phyloP scores from a whole-genome alignment of 1,139 yeast genomes.

The Candida buenavistaensis region DNA sequence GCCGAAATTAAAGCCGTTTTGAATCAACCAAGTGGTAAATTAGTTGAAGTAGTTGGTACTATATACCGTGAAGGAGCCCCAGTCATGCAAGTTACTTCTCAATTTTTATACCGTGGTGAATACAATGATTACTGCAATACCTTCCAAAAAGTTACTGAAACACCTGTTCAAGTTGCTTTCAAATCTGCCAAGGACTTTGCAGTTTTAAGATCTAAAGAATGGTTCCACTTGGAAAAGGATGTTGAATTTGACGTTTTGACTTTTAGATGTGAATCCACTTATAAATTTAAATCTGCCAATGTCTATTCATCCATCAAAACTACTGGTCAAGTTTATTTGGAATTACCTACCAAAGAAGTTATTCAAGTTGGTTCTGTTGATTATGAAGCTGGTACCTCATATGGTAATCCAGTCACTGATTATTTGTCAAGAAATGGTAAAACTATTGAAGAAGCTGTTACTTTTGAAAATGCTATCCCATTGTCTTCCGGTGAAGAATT shows the following conservation, averaged over 20 bases:
- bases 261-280: constrained; percentile 85
- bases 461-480: constrained; percentile 89
- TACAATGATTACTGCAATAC: constrained; percentile 89
- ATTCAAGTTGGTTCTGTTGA: constrained; percentile 84
- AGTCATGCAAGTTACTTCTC: constrained; percentile 92
- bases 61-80: constrained; percentile 73
- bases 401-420: constrained; percentile 97
- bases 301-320: constrained; percentile 82
- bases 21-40: constrained; percentile 90
- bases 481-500: constrained; percentile 77
- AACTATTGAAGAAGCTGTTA: constrained; percentile 90
- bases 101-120: constrained; percentile 94
- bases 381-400: constrained; percentile 89
- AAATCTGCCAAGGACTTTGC: constrained; percentile 87
- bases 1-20: constrained; percentile 88
- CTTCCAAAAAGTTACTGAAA: constrained; percentile 83
- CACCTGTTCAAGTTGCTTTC: constrained; percentile 79
- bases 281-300: constrained; percentile 73
- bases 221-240: constrained; percentile 85
- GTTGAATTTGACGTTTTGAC: constrained; percentile 79
- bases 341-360: constrained; percentile 90
- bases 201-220: constrained; percentile 89
- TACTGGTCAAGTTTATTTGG: constrained; percentile 81
- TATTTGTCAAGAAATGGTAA: constrained; percentile 89
- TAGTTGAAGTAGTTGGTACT: constrained; percentile 94